Conservation (phyloP, 495 filamentous ascomycete species). For the Penicillium coprophilum region DNA sequence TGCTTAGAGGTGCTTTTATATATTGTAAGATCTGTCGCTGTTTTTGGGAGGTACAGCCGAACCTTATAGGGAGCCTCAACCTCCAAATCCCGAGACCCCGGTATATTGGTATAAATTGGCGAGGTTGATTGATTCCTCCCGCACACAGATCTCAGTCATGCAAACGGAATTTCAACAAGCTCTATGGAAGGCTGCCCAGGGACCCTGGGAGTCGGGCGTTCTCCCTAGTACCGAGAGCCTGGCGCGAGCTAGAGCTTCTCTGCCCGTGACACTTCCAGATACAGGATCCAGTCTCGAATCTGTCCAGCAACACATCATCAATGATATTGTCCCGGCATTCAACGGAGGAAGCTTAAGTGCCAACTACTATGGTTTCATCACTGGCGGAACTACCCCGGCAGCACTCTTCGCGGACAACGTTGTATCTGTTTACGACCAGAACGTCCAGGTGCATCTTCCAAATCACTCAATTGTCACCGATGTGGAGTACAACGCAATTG, state of each 20-base stretch:
- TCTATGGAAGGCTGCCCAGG: slow-evolving; percentile 39
- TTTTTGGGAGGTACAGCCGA: slow-evolving; percentile 22
- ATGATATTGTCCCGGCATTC: slow-evolving; percentile 64
- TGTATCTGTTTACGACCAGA: slow-evolving; percentile 76
- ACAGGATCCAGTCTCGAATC: slow-evolving; percentile 46
- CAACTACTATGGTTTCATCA: slow-evolving; percentile 87
- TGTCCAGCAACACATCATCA: slow-evolving; percentile 51
- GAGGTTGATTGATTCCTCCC: not conserved
- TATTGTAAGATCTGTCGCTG: slow-evolving; percentile 5
- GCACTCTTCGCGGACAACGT: slow-evolving; percentile 81
- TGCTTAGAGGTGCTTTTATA: not conserved
- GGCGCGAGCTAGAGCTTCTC: slow-evolving; percentile 36
- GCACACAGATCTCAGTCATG: slow-evolving; percentile 13
- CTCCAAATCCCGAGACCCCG: slow-evolving; percentile 24
- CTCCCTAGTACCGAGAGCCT: slow-evolving; percentile 36
- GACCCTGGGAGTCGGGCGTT: slow-evolving; percentile 34
- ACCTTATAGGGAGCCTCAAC: slow-evolving; percentile 3
- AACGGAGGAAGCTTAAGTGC: slow-evolving; percentile 60
- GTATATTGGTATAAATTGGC: slow-evolving; percentile 10
- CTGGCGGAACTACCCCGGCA: slow-evolving; percentile 76
- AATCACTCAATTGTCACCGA: slow-evolving; percentile 69
- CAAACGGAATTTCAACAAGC: slow-evolving; percentile 30
- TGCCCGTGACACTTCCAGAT: slow-evolving; percentile 40
- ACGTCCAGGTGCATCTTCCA: slow-evolving; percentile 81
- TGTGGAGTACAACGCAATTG: slow-evolving; percentile 69